Evolutionary conservation across 1,284 basidiomycete genomes (phyloP).

Genomic region (Melanopsichium pennsylvanicum): DNA sequence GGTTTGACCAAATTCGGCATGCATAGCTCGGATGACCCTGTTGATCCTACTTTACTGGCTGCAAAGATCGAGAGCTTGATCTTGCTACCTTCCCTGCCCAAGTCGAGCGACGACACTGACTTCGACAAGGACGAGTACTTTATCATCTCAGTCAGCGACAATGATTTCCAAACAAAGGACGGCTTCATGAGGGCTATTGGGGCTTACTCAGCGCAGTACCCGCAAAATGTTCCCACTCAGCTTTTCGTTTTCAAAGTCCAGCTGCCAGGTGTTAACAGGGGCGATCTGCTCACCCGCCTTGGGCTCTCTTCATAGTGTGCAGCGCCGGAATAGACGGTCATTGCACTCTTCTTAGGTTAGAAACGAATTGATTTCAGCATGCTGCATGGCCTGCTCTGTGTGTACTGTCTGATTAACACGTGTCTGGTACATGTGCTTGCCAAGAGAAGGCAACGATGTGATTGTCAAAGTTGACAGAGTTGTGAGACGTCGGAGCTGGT

Average conservation of each 20-base stretch:
- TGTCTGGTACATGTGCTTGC: too few species aligned
- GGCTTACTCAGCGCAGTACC: constrained; percentile 49
- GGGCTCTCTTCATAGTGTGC: constrained; percentile 3
- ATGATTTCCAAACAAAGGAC: constrained; percentile 74
- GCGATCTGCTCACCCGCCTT: constrained; percentile 25
- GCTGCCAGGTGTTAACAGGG: constrained; percentile 68
- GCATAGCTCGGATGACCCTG: constrained; percentile 66
- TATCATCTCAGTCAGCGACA: constrained; percentile 74
- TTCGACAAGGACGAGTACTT: constrained; percentile 72
- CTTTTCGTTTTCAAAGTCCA: constrained; percentile 75
- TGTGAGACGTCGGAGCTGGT: too few species aligned
- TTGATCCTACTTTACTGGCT: constrained; percentile 71
- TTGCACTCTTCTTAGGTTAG: too few species aligned
- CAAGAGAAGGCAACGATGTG: too few species aligned
- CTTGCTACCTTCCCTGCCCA: constrained; percentile 71
- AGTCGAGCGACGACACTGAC: constrained; percentile 66
- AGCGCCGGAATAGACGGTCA: background rate
- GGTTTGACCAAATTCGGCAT: constrained; percentile 74
- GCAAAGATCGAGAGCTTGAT: constrained; percentile 77
- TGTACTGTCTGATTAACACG: too few species aligned
- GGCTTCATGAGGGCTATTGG: constrained; percentile 67
- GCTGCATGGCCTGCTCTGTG: too few species aligned
- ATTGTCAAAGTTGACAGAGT: background rate
- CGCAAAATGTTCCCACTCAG: constrained; percentile 70
- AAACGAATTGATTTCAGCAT: too few species aligned